These are phyloP conservation scores for Vigna radiata DNA, from an alignment of 306 rosid species.

Conservation along the genomic window DNA sequence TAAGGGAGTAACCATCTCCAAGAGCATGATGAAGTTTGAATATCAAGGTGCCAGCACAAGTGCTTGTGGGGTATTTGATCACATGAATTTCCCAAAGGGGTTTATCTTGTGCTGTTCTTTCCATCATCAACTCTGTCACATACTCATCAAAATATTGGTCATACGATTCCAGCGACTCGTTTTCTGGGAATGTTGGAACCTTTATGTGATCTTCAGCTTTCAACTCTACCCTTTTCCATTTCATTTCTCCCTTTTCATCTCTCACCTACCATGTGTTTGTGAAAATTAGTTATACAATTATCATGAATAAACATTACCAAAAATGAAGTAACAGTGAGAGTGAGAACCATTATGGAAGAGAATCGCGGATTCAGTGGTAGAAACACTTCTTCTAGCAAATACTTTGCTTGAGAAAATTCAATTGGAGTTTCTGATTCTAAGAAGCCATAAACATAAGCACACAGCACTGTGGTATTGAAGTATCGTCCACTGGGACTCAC, in stretches of 20 bases:
- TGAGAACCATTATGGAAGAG: constrained; percentile 62
- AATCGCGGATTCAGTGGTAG: constrained; percentile 62
- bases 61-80: constrained; percentile 62
- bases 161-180: constrained; percentile 41
- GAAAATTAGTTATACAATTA: not conserved
- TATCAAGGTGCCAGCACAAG: constrained; percentile 52
- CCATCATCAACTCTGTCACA: constrained; percentile 39
- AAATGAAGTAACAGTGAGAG: not conserved
- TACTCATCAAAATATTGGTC: constrained; percentile 55
- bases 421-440: constrained; percentile 58
- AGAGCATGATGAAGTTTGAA: constrained; percentile 72
- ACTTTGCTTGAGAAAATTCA: constrained; percentile 30
- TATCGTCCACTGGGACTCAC: constrained; percentile 67
- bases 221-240: constrained; percentile 62
- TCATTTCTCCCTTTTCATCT: constrained; percentile 45
- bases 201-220: constrained; percentile 53
- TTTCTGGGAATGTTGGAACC: constrained; percentile 50
- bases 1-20: constrained; percentile 69
- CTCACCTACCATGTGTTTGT: constrained; percentile 38
- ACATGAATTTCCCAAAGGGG: constrained; percentile 70
- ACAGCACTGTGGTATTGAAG: constrained; percentile 46
- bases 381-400: constrained; percentile 44
- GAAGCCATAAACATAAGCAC: constrained; percentile 53
- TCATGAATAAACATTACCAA: not conserved
- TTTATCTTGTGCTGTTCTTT: constrained; percentile 43